These are phyloP conservation scores for Sarocladiaceae sp. DNA, from an alignment of 2,329 filamentous ascomycete genomes.

Conservation along the genomic window DNA sequence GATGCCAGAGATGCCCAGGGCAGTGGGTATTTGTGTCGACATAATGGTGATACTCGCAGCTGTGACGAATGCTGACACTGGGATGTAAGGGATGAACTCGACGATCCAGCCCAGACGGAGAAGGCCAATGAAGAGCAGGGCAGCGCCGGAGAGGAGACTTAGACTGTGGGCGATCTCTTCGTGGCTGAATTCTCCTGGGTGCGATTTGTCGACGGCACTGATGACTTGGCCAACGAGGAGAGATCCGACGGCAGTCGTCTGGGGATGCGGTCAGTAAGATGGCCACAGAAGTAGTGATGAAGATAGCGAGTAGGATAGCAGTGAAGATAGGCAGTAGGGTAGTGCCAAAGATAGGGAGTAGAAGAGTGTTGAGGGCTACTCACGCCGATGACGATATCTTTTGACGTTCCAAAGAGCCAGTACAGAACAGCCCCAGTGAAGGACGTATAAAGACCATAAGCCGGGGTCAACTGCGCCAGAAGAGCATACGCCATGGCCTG, in stretches of 20 bases:
- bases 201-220: conserved; percentile 28
- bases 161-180: conserved; percentile 40
- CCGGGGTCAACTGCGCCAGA: conserved; percentile 61
- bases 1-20: conserved; percentile 38
- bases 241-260: conserved; percentile 53
- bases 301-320: no score
- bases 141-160: conserved; percentile 38
- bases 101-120: conserved; percentile 45
- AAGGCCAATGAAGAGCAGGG: conserved; percentile 41
- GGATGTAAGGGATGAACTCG: conserved; percentile 46
- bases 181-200: conserved; percentile 29
- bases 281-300: no score
- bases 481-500: conserved; percentile 78
- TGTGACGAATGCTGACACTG: conserved; percentile 48
- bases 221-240: conserved; percentile 45
- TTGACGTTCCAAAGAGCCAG: conserved; percentile 81
- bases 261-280: conserved; percentile 13
- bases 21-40: conserved; percentile 39
- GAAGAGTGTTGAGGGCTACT: conserved; percentile 13
- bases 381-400: conserved; percentile 76
- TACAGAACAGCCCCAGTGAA: conserved; percentile 78
- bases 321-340: not conserved
- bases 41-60: conserved; percentile 48
- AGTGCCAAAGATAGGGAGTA: not conserved
- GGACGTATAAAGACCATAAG: conserved; percentile 76